Percentiles rank a stretch among this genome's conserved stretches.
These are phyloP conservation scores for Mucor sp. DNA, from an alignment of 371 early-diverging fungal genomes.

Conservation along the genomic window DNA sequence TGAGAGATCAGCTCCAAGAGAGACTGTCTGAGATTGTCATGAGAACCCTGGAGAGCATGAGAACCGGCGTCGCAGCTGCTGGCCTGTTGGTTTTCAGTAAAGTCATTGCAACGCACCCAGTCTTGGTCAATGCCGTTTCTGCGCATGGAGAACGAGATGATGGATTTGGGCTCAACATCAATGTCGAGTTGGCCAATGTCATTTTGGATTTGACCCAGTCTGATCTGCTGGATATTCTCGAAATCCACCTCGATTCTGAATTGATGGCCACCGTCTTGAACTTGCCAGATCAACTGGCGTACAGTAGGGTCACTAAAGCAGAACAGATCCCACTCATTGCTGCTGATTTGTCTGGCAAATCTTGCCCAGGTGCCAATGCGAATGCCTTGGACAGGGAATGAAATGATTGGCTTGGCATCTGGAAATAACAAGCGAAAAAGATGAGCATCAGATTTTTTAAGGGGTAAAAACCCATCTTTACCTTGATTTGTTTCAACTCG, in stretches of 20 bases:
- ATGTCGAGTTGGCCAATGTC: conserved; percentile 27
- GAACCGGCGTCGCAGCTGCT: conserved; percentile 7
- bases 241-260: conserved; percentile 37
- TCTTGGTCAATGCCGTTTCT: conserved; percentile 28
- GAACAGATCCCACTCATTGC: conserved; percentile 25
- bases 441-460: background rate
- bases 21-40: conserved; percentile 29
- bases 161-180: conserved; percentile 13
- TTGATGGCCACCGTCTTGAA: conserved; percentile 35
- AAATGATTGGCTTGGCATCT: conserved; percentile 7
- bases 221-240: conserved; percentile 29
- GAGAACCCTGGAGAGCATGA: conserved; percentile 24
- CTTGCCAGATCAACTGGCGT: conserved; percentile 42
- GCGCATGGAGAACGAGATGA: conserved; percentile 34
- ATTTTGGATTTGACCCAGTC: conserved; percentile 16
- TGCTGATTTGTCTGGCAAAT: conserved; percentile 21
- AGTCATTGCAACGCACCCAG: conserved; percentile 45
- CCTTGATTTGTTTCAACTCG: conserved; percentile 13
- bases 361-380: conserved; percentile 43
- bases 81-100: conserved; percentile 45
- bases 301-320: conserved; percentile 26
- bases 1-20: conserved; percentile 30
- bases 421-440: background rate
- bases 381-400: conserved; percentile 29
- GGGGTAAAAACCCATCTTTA: conserved; percentile 2